Evolutionary conservation across 1,284 basidiomycete genomes (phyloP), one percentile per base, ranked within the genome.

Genomic region (Chalciporus sp.): DNA sequence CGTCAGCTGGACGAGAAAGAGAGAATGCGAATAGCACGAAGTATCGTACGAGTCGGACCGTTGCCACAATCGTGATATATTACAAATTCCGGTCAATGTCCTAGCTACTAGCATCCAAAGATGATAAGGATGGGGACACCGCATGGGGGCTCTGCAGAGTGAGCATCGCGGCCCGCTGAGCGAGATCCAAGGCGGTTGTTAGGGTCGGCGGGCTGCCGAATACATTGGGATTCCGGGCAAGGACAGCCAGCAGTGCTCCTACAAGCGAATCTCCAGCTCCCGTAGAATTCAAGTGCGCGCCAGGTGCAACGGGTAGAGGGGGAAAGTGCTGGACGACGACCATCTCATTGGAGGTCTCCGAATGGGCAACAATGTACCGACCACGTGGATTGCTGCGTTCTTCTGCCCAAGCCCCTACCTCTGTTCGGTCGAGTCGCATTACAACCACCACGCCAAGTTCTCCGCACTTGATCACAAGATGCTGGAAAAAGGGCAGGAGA

Each of bases 191-290:
- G 2, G 76, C 65, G 14, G 64, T 60, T 2, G 74, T 72, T 52
- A 90, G 60, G 4, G 69, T 61, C 10, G 61, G 56, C 14, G 79
- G 78, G 53, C 75, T 68, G n/a, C 73, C 68, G 56, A 89, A 83
- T 9, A 73, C 65, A 10, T 60, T 59, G 14, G 75, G 78, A 42
- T 77, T 67, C 20, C 74, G 69, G 5, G 78, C 71, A 12, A 92
- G 66, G 20, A 73, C 70, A 1, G 88, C 85, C 17, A 91, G 70
- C 19, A 95, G 65, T 0, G 86, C 81, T 8, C 93, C 94, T 4
- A 92, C 92, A 19, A 95, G 81, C 2, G 92, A 87, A 71, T 98
- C 94, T 0, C 95, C 95, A 2, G 92, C 94, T 3, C 95, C 95
- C 0, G 94, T 97, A 10, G 93, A 91, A 61, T 88, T 94, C 8